A percentile compares a stretch with the other conserved stretches of the same genome.
phyloP scores from a whole-genome alignment of 257 asterid genomes.

The Gynochthodes officinalis region DNA sequence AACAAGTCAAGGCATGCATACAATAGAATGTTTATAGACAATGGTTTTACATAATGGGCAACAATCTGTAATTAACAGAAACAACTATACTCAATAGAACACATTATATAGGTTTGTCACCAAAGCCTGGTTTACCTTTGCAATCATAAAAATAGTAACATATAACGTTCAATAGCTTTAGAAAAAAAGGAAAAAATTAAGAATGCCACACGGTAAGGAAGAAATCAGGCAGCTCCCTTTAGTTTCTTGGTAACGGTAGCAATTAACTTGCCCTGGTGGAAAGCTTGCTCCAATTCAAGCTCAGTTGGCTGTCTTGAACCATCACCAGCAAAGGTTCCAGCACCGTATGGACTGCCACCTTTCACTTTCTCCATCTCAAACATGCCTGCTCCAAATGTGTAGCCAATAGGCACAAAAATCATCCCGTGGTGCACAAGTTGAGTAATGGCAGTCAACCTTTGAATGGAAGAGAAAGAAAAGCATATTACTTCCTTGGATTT shows the following conservation, averaged over 20 bases:
- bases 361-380: constrained; percentile 71
- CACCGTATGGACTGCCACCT: constrained; percentile 94
- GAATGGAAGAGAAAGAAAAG: background rate
- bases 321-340: constrained; percentile 79
- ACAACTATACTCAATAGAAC: constrained; percentile 8
- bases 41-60: background rate
- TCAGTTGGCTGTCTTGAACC: constrained; percentile 48
- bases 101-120: constrained; percentile 1
- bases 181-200: background rate
- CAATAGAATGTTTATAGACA: constrained; percentile 8
- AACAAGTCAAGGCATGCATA: background rate
- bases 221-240: constrained; percentile 29
- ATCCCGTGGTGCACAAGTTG: constrained; percentile 78
- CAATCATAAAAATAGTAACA: constrained; percentile 17
- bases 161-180: background rate
- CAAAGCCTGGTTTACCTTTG: constrained; percentile 8
- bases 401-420: constrained; percentile 72
- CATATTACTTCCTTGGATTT: background rate
- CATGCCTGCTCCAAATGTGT: constrained; percentile 80
- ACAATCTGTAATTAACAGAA: constrained; percentile 5
- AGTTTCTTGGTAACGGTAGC: constrained; percentile 38
- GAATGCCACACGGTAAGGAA: constrained; percentile 13
- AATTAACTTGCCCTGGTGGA: constrained; percentile 37
- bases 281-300: constrained; percentile 37
- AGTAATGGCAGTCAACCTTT: constrained; percentile 76